phyloP scores from a whole-genome alignment of 441 rosid species.

The Jatropha multifida region DNA sequence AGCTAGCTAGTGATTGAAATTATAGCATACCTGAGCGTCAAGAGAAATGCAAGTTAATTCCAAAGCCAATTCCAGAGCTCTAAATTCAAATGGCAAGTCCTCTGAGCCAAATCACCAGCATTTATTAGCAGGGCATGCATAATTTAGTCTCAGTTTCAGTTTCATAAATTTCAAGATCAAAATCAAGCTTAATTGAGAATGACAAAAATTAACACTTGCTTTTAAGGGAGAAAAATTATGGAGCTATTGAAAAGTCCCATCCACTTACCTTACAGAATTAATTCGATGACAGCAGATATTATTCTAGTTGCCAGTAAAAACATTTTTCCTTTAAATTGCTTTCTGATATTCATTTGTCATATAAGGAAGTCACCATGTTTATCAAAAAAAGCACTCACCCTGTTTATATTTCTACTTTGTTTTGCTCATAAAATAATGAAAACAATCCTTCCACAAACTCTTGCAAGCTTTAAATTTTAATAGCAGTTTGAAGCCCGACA shows the following conservation, averaged over 20 bases:
- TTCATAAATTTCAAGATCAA: constrained; percentile 11
- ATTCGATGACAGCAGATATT: neutral
- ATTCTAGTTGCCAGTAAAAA: neutral
- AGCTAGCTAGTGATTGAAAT: constrained; percentile 12
- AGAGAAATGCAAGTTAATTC: constrained; percentile 86
- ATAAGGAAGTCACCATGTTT: neutral
- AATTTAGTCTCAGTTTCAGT: neutral
- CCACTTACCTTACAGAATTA: neutral
- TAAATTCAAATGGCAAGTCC: constrained; percentile 95
- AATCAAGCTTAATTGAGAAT: constrained; percentile 6
- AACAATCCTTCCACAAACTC: neutral
- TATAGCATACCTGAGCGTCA: constrained; percentile 74
- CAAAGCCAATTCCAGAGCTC: constrained; percentile 91
- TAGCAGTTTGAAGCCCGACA: neutral
- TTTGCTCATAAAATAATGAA: neutral
- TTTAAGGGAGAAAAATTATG: constrained; percentile 1
- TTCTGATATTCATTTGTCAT: neutral
- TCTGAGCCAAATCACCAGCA: constrained; percentile 50
- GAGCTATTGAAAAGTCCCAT: neutral
- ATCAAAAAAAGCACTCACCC: neutral
- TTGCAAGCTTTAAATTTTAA: neutral
- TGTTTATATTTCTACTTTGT: neutral
- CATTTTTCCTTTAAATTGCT: constrained; percentile 3
- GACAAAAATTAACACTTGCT: constrained; percentile 10
- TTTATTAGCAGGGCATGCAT: constrained; percentile 22